Evolutionary conservation across 345 rosid species (phyloP).

Genomic region (Lepidium didymum): DNA sequence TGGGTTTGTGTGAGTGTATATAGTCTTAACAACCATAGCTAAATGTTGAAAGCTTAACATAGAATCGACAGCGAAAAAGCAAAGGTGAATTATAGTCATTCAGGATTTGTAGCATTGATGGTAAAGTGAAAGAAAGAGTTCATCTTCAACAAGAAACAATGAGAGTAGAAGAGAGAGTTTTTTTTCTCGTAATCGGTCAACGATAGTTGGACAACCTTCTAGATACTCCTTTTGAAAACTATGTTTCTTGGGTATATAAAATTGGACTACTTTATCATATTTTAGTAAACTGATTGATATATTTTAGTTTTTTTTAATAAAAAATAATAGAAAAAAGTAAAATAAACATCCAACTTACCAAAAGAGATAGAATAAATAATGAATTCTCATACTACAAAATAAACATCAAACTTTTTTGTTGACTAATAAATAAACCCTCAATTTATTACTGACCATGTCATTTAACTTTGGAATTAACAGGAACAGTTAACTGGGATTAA

Average conservation of each 20-base stretch:
- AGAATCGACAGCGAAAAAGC: not conserved
- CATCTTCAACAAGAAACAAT: conserved; percentile 9
- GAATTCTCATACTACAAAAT: no score
- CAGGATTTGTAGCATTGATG: not conserved
- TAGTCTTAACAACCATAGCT: conserved; percentile 27
- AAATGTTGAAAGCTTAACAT: not conserved
- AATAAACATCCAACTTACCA: no score
- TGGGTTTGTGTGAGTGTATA: conserved; percentile 13
- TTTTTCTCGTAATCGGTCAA: conserved; percentile 5
- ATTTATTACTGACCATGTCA: no score
- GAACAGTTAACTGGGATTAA: no score
- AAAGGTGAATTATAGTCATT: not conserved
- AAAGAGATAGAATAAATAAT: no score
- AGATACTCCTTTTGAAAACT: not conserved
- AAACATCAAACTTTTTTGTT: no score
- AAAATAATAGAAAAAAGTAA: no score
- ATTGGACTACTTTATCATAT: not conserved
- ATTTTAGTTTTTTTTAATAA: no score
- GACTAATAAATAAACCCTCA: no score
- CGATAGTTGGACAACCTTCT: conserved; percentile 24
- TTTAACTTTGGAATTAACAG: no score
- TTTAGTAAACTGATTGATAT: not conserved
- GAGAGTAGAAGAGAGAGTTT: not conserved
- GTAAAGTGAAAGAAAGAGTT: not conserved
- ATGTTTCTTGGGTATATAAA: not conserved